These are phyloP conservation scores for Pulveroboletus sp. DNA, from an alignment of 768 basidiomycete species.

Conservation along the genomic window DNA sequence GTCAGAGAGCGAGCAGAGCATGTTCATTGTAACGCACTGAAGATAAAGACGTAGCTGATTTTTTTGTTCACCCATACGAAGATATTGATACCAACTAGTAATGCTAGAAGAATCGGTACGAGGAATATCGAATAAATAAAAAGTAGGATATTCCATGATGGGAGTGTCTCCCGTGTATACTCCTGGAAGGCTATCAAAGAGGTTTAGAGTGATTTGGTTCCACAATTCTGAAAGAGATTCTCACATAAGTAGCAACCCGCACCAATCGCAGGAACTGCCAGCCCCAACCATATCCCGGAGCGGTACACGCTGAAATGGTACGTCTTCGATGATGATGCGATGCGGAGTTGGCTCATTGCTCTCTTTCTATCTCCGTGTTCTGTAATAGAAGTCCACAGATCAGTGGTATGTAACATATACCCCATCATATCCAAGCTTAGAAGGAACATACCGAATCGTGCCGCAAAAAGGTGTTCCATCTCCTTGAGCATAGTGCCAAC, in stretches of 20 bases:
- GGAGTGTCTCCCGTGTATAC: conserved; percentile 48
- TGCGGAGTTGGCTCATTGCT: conserved; percentile 64
- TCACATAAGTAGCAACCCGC: conserved; percentile 59
- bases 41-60: conserved; percentile 94
- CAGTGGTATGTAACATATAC: not conserved
- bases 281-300: conserved; percentile 67
- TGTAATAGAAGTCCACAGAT: conserved; percentile 11
- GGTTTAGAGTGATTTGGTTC: not conserved
- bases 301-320: conserved; percentile 72
- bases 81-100: conserved; percentile 82
- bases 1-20: conserved; percentile 1
- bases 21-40: conserved; percentile 45
- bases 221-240: not conserved
- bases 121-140: conserved; percentile 73
- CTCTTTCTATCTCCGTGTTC: conserved; percentile 74
- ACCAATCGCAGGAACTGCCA: conserved; percentile 64
- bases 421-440: no score
- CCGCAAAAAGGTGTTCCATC: conserved; percentile 73
- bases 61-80: conserved; percentile 67
- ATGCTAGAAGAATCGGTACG: conserved; percentile 68
- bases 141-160: conserved; percentile 69
- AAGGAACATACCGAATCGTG: conserved; percentile 62
- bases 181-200: conserved; percentile 47
- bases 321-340: conserved; percentile 43
- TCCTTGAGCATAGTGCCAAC: conserved; percentile 66